Conservation (phyloP, 768 basidiomycete genomes). For the Naematelia aurantialba region DNA sequence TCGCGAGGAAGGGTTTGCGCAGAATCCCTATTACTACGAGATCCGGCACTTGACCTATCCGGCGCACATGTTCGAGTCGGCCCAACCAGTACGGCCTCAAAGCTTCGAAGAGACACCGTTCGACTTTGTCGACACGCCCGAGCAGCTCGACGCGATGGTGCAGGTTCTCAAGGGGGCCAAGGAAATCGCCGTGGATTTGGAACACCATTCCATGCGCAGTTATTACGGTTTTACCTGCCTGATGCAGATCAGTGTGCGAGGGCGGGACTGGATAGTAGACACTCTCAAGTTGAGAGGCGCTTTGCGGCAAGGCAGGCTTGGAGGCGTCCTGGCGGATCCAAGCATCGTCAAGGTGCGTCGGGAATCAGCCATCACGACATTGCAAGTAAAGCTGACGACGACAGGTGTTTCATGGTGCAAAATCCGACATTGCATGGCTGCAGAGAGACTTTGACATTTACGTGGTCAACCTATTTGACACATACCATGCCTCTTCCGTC, state of each 20-base stretch:
- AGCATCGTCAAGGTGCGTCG: slow-evolving; percentile 70
- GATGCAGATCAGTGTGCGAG: slow-evolving; percentile 66
- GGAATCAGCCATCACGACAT: not conserved
- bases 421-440: slow-evolving; percentile 90
- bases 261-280: slow-evolving; percentile 84
- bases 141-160: slow-evolving; percentile 63
- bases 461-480: slow-evolving; percentile 94
- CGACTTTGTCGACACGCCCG: slow-evolving; percentile 64
- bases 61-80: slow-evolving; percentile 59
- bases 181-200: slow-evolving; percentile 90
- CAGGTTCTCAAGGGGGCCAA: slow-evolving; percentile 61
- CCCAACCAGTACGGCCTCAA: slow-evolving; percentile 56
- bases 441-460: slow-evolving; percentile 94
- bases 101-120: slow-evolving; percentile 67
- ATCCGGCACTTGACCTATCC: slow-evolving; percentile 72
- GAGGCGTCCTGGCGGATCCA: slow-evolving; percentile 81
- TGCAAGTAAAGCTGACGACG: not conserved
- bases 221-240: slow-evolving; percentile 85
- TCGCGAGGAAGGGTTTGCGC: slow-evolving; percentile 12
- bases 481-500: slow-evolving; percentile 85
- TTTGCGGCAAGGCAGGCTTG: slow-evolving; percentile 60
- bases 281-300: slow-evolving; percentile 69
- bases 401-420: slow-evolving; percentile 90
- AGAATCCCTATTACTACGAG: slow-evolving; percentile 79
- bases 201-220: slow-evolving; percentile 84